Conservation (phyloP, 805 yeast species). For the Scheffersomyces ergatensis region DNA sequence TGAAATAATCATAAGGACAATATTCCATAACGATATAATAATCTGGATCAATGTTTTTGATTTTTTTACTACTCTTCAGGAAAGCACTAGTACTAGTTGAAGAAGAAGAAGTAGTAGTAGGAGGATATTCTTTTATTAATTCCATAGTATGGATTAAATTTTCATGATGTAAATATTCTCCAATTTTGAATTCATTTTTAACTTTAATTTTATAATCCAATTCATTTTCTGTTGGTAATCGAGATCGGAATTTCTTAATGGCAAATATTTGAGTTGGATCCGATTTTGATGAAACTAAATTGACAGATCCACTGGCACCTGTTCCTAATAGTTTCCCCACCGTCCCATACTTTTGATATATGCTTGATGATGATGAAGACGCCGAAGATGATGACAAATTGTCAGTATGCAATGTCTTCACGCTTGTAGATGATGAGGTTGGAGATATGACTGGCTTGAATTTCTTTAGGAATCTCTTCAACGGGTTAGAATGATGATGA, state of each 20-base stretch:
- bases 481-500: constrained; percentile 7
- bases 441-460: constrained; percentile 21
- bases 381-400: too few species aligned
- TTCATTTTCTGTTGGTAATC: constrained; percentile 58
- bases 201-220: constrained; percentile 75
- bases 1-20: constrained; percentile 88
- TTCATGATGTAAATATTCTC: constrained; percentile 68
- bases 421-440: constrained; percentile 13
- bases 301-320: constrained; percentile 96
- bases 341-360: constrained; percentile 59
- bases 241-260: constrained; percentile 78
- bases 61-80: neutral
- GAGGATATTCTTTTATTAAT: constrained; percentile 55
- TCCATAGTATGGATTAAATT: constrained; percentile 82
- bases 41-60: constrained; percentile 17
- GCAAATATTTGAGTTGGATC: constrained; percentile 64
- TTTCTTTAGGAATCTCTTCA: constrained; percentile 55
- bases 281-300: constrained; percentile 61
- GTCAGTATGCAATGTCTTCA: neutral
- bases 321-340: constrained; percentile 76
- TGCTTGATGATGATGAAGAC: constrained; percentile 5
- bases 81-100: neutral
- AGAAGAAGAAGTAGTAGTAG: neutral
- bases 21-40: constrained; percentile 86
- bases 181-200: constrained; percentile 77